phyloP scores from a whole-genome alignment of 2,329 filamentous ascomycete species.

The Geoglossum cookeanum region DNA sequence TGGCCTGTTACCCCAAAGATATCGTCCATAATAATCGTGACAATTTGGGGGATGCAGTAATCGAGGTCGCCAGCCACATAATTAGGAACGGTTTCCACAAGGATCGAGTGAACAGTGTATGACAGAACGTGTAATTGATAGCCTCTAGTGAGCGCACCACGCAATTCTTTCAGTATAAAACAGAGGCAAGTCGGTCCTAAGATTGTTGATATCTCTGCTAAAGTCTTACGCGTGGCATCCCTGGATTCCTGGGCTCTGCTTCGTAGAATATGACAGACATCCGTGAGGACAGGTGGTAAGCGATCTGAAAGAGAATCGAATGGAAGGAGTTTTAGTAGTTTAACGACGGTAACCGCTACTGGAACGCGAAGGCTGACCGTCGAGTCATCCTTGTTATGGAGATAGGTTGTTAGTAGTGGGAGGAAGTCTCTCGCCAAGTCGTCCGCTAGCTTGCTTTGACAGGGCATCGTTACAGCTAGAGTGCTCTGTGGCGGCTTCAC shows the following conservation, averaged over 20 bases:
- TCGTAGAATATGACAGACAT: constrained; percentile 81
- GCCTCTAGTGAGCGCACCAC: constrained; percentile 62
- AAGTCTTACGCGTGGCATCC: constrained; percentile 76
- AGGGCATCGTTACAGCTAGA: constrained; percentile 48
- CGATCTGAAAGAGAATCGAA: constrained; percentile 50
- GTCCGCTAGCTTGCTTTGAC: constrained; percentile 43
- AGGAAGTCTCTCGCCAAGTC: constrained; percentile 55
- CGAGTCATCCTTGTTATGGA: constrained; percentile 87
- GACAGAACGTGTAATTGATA: constrained; percentile 92
- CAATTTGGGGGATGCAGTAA: constrained; percentile 62
- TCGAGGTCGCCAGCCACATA: constrained; percentile 72
- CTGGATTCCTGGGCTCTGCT: constrained; percentile 77
- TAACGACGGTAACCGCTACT: constrained; percentile 73
- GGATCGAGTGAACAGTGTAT: constrained; percentile 81
- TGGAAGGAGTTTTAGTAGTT: constrained; percentile 66
- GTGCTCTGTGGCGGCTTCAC: constrained; percentile 12
- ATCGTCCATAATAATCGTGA: constrained; percentile 86
- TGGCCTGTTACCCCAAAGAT: constrained; percentile 84
- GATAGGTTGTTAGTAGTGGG: constrained; percentile 60
- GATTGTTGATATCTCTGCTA: constrained; percentile 64
- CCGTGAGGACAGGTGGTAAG: constrained; percentile 68
- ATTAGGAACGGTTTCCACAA: constrained; percentile 54
- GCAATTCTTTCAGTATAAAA: constrained; percentile 83
- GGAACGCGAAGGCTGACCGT: constrained; percentile 86
- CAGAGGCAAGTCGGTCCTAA: constrained; percentile 70